Evolutionary conservation across 805 yeast species (phyloP), one percentile per base, ranked within the genome.

Genomic region (Metschnikowia peoriensis): DNA sequence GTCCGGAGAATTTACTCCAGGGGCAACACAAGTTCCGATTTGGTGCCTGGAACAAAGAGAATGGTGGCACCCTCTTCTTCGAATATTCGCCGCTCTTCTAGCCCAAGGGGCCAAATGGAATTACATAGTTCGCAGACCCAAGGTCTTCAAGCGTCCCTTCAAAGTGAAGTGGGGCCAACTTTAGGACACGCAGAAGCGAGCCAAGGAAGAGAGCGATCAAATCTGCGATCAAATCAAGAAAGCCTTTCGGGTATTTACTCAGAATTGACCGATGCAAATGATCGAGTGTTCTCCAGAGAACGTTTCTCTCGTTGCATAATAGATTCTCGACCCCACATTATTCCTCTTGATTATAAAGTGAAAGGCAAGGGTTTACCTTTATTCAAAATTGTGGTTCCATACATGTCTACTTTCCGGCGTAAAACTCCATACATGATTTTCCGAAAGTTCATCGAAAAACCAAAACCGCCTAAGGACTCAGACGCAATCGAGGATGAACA

Each of bases 281-380:
- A 22, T 5, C 41, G 11, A n/a, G 15, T 27, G 5, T 41, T 47
- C 28, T 37, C 46, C 9, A 44, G 42, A 27, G 38, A 38, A 9
- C 39, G 38, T 12, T 43, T 50, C 14, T 17, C 49, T 32, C 15
- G 43, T 28, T 35, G 41, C 37, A 54, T 53, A 7, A 60, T 69
- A 8, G 77, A 71, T 51, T 42, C 65, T 6, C 51, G 75, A 47
- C 55, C 51, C 8, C 75, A 70, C 53, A 62, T 71, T 3, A 59
- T 73, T 0, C 76, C 77, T 0, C 49, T 67, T 7, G 68, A 61
- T 9, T 61, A 65, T 47, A 71, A 70, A 44, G 41, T 55, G 14
- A 59, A 58, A 53, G 78, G 78, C 2, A 12, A 55, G 28, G 78
- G 77, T 0, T 57, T 72, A 41, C 79, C 79, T 0, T 50, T 74